These are phyloP conservation scores for Trichoderma erinaceum DNA, from an alignment of 495 filamentous ascomycete species.

Conservation along the genomic window DNA sequence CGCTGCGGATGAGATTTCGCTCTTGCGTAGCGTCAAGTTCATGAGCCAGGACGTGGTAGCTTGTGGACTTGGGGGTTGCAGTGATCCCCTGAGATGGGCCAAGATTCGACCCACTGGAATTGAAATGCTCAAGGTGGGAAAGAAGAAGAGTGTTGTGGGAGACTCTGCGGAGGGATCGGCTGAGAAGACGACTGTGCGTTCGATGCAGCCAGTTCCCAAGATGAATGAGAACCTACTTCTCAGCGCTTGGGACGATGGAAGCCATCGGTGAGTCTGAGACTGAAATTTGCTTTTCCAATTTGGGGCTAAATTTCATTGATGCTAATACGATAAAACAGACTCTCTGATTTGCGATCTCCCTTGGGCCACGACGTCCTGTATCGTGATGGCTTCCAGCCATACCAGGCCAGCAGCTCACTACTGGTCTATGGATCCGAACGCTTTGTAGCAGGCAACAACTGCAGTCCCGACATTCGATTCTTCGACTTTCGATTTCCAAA, in stretches of 20 bases:
- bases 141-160: constrained; percentile 6
- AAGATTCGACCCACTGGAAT: constrained; percentile 34
- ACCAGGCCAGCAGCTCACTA: constrained; percentile 33
- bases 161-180: neutral
- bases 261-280: constrained; percentile 25
- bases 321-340: constrained; percentile 19
- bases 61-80: constrained; percentile 30
- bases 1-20: constrained; percentile 5
- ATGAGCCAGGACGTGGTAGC: constrained; percentile 34
- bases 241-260: constrained; percentile 43
- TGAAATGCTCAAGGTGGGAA: constrained; percentile 22
- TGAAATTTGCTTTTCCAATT: neutral
- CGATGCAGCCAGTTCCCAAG: constrained; percentile 33
- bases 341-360: constrained; percentile 39
- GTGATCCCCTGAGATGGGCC: constrained; percentile 34
- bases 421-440: constrained; percentile 38
- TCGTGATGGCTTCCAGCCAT: constrained; percentile 40
- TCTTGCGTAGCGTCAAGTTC: constrained; percentile 31
- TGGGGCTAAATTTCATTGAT: neutral
- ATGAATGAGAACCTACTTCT: constrained; percentile 35
- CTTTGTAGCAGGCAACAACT: constrained; percentile 37
- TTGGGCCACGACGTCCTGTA: constrained; percentile 33
- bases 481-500: constrained; percentile 45
- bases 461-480: constrained; percentile 33
- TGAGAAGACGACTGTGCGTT: constrained; percentile 24